Conservation (phyloP, 441 rosid species). For the Syzygium malaccense region DNA sequence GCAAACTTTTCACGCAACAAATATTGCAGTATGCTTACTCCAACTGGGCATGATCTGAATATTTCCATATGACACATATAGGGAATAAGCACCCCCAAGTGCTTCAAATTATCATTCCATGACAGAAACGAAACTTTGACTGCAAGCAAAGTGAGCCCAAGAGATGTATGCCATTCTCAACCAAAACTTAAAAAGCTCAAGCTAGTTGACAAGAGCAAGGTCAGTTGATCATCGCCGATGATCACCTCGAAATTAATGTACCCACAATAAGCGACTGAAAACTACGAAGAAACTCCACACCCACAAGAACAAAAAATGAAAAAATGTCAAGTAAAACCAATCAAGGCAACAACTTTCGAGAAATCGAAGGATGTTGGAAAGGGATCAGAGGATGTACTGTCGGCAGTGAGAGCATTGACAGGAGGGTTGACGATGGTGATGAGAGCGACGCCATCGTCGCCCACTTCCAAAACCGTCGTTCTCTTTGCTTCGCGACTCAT, state of each 20-base stretch:
- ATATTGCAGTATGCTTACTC: not conserved
- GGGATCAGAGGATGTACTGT: slow-evolving; percentile 1
- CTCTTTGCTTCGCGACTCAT: not conserved
- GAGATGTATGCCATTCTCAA: not conserved
- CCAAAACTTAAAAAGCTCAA: not conserved
- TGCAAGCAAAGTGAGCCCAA: not conserved
- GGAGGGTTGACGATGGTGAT: slow-evolving; percentile 16
- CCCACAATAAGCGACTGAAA: not conserved
- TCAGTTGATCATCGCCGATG: not conserved
- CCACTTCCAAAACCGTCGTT: slow-evolving; percentile 5
- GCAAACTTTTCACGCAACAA: not conserved
- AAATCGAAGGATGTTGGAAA: not conserved
- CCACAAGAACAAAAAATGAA: not conserved
- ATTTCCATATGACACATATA: not conserved
- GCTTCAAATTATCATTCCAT: not conserved
- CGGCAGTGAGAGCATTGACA: slow-evolving; percentile 9
- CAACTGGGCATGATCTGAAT: not conserved
- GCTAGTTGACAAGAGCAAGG: not conserved
- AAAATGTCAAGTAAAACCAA: not conserved
- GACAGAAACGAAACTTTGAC: not conserved
- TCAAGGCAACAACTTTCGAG: not conserved
- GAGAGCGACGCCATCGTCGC: slow-evolving; percentile 14
- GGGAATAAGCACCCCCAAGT: not conserved
- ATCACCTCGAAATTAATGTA: not conserved
- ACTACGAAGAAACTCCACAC: not conserved